phyloP scores from a whole-genome alignment of 805 yeast species.

The Candida gorgasii region DNA sequence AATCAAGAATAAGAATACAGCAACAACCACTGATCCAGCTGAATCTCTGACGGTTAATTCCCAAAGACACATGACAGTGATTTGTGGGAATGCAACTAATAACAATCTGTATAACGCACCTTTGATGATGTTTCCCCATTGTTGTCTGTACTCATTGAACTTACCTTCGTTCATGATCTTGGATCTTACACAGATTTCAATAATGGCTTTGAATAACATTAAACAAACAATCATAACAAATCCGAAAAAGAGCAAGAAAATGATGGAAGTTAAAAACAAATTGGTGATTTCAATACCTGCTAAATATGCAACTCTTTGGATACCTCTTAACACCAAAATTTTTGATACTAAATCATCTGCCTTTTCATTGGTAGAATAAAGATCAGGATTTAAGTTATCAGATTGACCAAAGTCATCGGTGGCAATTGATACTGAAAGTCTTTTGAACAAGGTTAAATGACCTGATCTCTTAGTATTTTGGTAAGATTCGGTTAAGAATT shows the following conservation, averaged over 20 bases:
- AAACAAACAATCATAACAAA: conserved; percentile 58
- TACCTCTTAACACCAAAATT: conserved; percentile 83
- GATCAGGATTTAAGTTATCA: conserved; percentile 41
- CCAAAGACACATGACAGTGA: conserved; percentile 82
- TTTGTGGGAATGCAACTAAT: conserved; percentile 84
- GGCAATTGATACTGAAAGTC: conserved; percentile 27
- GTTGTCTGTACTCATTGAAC: conserved; percentile 73
- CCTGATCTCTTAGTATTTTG: conserved; percentile 12
- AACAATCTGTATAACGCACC: conserved; percentile 86
- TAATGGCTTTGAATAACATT: conserved; percentile 64
- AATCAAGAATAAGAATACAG: conserved; percentile 65
- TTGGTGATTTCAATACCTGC: conserved; percentile 86
- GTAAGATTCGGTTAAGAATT: conserved; percentile 16
- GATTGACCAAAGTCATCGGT: conserved; percentile 48
- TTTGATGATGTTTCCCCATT: conserved; percentile 83
- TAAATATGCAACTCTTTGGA: conserved; percentile 84
- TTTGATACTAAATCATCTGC: conserved; percentile 58
- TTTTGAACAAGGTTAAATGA: conserved; percentile 17
- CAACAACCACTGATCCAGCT: conserved; percentile 78
- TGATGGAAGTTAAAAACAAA: conserved; percentile 82
- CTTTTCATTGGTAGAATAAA: conserved; percentile 75
- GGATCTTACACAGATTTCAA: conserved; percentile 62
- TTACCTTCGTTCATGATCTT: conserved; percentile 61
- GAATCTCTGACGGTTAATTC: conserved; percentile 84
- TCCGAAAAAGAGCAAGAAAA: conserved; percentile 77